Percentiles rank a stretch among this genome's conserved stretches.
phyloP scores from a whole-genome alignment of 2,329 filamentous ascomycete species.

The Didymella glomerata region DNA sequence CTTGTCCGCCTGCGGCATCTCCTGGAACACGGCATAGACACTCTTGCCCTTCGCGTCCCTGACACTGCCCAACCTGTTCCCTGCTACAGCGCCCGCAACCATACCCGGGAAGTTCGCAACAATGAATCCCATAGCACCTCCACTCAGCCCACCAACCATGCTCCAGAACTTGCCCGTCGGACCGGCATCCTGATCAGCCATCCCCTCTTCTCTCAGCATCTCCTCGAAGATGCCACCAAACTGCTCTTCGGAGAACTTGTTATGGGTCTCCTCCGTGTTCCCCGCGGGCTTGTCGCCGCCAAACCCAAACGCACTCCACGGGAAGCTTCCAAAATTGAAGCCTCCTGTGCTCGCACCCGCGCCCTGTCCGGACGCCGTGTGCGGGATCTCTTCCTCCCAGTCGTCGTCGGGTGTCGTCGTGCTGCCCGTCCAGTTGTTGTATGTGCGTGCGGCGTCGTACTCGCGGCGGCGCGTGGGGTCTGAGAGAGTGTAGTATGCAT shows the following conservation, averaged over 20 bases:
- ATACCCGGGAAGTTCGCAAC: slow-evolving; percentile 90
- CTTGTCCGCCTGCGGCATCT: slow-evolving; percentile 83
- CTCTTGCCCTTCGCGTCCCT: slow-evolving; percentile 93
- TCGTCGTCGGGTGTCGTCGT: slow-evolving; percentile 56
- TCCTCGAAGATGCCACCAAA: slow-evolving; percentile 75
- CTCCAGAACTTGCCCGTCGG: slow-evolving; percentile 84
- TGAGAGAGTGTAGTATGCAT: slow-evolving; percentile 91
- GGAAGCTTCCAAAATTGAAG: slow-evolving; percentile 62
- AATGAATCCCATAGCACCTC: slow-evolving; percentile 92
- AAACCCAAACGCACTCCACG: slow-evolving; percentile 79
- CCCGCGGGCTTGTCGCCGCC: slow-evolving; percentile 57
- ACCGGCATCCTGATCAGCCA: slow-evolving; percentile 72
- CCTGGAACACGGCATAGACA: slow-evolving; percentile 90
- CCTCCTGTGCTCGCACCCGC: slow-evolving; percentile 1
- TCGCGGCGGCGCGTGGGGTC: slow-evolving; percentile 79
- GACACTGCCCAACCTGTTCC: slow-evolving; percentile 88
- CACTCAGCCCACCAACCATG: slow-evolving; percentile 83
- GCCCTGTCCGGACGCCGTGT: slow-evolving; percentile 1
- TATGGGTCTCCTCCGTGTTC: slow-evolving; percentile 56
- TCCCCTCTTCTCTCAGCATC: slow-evolving; percentile 63
- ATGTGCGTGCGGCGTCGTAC: slow-evolving; percentile 78
- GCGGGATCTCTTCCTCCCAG: slow-evolving; percentile 61
- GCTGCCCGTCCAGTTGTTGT: slow-evolving; percentile 58
- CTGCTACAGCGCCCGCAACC: slow-evolving; percentile 88
- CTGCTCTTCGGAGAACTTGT: slow-evolving; percentile 75